Conservation (phyloP, 176 grass and related monocot genomes). For the Carex cristatella region DNA sequence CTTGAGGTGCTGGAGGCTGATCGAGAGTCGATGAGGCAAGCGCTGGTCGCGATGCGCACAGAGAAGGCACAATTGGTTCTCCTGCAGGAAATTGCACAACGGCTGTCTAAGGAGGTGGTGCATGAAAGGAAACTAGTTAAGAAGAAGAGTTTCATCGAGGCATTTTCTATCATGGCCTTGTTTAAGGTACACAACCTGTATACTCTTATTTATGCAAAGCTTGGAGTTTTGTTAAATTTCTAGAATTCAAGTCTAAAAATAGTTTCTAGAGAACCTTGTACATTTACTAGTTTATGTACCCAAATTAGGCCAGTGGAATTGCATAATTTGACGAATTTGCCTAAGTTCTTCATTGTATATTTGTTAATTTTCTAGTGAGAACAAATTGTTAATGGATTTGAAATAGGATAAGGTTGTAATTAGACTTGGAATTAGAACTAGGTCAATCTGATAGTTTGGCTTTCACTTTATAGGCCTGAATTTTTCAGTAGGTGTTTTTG, state of each 20-base stretch:
- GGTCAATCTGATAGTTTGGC: neutral
- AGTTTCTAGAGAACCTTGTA: neutral
- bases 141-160: slow-evolving; percentile 25
- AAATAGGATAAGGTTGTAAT: neutral
- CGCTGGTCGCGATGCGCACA: slow-evolving; percentile 69
- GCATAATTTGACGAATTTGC: neutral
- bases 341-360: neutral
- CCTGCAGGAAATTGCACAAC: slow-evolving; percentile 85
- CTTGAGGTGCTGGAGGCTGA: slow-evolving; percentile 83
- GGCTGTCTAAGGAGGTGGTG: slow-evolving; percentile 59
- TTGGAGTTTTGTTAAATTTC: neutral
- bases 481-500: neutral
- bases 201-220: neutral
- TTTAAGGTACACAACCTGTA: slow-evolving; percentile 46
- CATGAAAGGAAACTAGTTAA: slow-evolving; percentile 24
- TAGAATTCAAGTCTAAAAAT: neutral
- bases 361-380: neutral
- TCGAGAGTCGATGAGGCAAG: slow-evolving; percentile 87
- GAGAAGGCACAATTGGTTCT: slow-evolving; percentile 87
- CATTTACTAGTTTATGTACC: neutral
- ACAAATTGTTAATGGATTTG: neutral
- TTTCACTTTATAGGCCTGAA: neutral
- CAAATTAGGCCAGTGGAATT: neutral
- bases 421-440: neutral
- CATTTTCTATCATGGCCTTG: slow-evolving; percentile 36